Percentiles rank a stretch among this genome's conserved stretches.
phyloP scores from a whole-genome alignment of 345 rosid species.

The Salix arbutifolia region DNA sequence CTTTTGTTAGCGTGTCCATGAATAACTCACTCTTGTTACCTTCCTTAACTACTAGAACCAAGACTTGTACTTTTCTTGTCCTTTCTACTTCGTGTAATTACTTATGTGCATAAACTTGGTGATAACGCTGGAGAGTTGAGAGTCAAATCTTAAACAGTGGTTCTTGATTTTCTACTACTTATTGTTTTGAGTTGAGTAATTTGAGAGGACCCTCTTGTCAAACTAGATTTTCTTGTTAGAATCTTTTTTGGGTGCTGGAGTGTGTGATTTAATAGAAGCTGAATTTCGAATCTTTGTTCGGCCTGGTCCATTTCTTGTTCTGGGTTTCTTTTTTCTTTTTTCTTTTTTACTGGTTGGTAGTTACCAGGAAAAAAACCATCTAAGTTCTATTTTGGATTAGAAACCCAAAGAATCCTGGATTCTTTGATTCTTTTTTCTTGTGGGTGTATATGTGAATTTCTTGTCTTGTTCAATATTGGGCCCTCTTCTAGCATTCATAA shows the following conservation, averaged over 20 bases:
- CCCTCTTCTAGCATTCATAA: slow-evolving; percentile 18
- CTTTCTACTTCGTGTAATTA: not conserved
- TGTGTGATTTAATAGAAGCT: not conserved
- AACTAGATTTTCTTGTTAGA: slow-evolving; percentile 28
- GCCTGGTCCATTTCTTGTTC: slow-evolving; percentile 29
- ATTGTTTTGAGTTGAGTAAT: slow-evolving; percentile 1
- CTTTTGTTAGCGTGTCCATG: slow-evolving; percentile 25
- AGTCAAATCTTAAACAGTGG: slow-evolving; percentile 26
- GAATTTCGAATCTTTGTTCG: slow-evolving; percentile 31
- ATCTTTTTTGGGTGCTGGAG: slow-evolving; percentile 24
- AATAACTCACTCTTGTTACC: slow-evolving; percentile 19
- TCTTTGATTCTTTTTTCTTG: slow-evolving; percentile 32
- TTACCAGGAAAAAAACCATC: slow-evolving; percentile 14
- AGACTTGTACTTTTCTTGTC: not conserved
- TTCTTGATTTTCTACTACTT: not conserved
- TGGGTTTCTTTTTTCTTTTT: not conserved
- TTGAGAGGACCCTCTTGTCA: not conserved
- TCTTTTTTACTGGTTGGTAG: slow-evolving; percentile 22
- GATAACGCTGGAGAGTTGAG: slow-evolving; percentile 4
- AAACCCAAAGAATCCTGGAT: slow-evolving; percentile 26
- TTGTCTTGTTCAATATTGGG: slow-evolving; percentile 23
- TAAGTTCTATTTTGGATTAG: not conserved
- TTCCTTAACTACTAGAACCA: not conserved
- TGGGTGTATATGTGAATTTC: slow-evolving; percentile 21
- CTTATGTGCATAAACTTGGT: slow-evolving; percentile 13